Evolutionary conservation across 805 yeast species (phyloP), one percentile per base, ranked within the genome.

Genomic region (Cephaloascus fragrans): DNA sequence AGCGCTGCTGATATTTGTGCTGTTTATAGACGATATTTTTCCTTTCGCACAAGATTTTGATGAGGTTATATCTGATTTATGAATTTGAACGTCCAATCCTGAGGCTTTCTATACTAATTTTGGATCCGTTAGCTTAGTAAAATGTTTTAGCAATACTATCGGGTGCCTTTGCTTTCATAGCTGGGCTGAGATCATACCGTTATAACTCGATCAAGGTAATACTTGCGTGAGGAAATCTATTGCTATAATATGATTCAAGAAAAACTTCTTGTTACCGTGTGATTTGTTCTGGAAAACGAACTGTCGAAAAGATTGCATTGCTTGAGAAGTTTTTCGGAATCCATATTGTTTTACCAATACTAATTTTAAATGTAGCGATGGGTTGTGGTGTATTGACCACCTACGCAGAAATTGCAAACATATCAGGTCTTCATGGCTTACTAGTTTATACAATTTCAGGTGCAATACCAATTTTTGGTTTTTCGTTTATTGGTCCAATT

Each of bases 311-410:
- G n/a, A n/a, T n/a, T n/a, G n/a, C n/a, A n/a, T n/a, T n/a, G n/a
- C n/a, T n/a, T n/a, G n/a, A n/a, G n/a, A n/a, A n/a, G n/a, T n/a
- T n/a, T n/a, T n/a, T n/a, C n/a, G n/a, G n/a, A 23, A 23, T 23
- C 12, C 12, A 23, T 23, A 23, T 23, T 23, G 6, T 8, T 12
- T 23, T 8, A 23, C 28, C 28, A 23, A 23, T n/a, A n/a, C n/a
- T n/a, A n/a, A n/a, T n/a, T n/a, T n/a, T n/a, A n/a, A n/a, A n/a
- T 20, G 18, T 23, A 82, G 93, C 85, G 36, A 69, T 86, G 80
- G 96, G 96, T 38, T 83, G 86, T 60, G 96, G 96, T 57, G 76
- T 87, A 39, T 62, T 89, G 29, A 75, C 93, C 9, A 83, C 96
- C 0, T 89, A 85, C 50, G 79, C 95, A 2, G 82, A 87, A 58